A percentile compares a stretch with the other conserved stretches of the same genome.
These are phyloP conservation scores for Stemphylium vesicarium DNA, from an alignment of 2,329 filamentous ascomycete genomes.

Conservation along the genomic window DNA sequence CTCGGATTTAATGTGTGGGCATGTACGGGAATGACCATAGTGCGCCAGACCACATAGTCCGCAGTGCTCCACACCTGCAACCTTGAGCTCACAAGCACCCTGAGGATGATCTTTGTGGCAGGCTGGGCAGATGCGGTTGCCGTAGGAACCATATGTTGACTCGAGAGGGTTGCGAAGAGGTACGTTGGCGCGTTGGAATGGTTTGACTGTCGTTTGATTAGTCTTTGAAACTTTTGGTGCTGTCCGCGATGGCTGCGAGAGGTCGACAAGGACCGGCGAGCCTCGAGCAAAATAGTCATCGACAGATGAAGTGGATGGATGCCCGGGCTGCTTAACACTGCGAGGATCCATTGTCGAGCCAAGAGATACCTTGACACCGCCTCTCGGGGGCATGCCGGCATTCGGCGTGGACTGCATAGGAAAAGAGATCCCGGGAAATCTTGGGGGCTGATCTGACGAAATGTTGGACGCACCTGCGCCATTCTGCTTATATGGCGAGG, in stretches of 20 bases:
- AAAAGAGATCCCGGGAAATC: slow-evolving; percentile 6
- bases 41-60: slow-evolving; percentile 69
- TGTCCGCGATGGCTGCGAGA: slow-evolving; percentile 1
- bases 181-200: slow-evolving; percentile 39
- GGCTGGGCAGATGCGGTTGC: slow-evolving; percentile 54
- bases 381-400: background rate
- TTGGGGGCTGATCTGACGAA: slow-evolving; percentile 11
- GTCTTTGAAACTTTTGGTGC: slow-evolving; percentile 10
- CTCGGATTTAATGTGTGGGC: slow-evolving; percentile 68
- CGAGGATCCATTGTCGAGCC: background rate
- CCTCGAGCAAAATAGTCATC: background rate
- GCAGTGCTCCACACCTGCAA: slow-evolving; percentile 66
- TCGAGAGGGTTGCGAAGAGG: slow-evolving; percentile 38
- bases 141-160: slow-evolving; percentile 24
- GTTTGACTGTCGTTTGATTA: slow-evolving; percentile 37
- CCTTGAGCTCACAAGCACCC: slow-evolving; percentile 67
- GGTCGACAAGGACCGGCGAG: background rate
- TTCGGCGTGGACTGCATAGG: background rate
- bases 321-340: background rate
- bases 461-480: slow-evolving; percentile 26
- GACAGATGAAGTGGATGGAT: background rate
- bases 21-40: slow-evolving; percentile 61
- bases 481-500: slow-evolving; percentile 28
- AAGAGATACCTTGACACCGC: background rate
- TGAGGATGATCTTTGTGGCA: slow-evolving; percentile 61